Conservation (phyloP, 2,329 filamentous ascomycete genomes). For the Ascochyta pisi region DNA sequence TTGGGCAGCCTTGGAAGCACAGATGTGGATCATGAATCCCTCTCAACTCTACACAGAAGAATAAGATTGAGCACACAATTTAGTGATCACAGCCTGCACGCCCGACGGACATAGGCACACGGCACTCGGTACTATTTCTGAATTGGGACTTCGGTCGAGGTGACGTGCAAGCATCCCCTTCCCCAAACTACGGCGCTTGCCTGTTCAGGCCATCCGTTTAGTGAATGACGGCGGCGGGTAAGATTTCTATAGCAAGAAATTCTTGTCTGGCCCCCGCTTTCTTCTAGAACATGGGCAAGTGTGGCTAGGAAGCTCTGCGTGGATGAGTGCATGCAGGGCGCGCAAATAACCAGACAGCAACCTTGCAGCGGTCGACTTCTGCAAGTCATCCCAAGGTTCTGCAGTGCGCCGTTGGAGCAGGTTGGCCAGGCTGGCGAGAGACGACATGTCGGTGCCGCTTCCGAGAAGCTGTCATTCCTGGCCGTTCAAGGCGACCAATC, state of each 20-base stretch:
- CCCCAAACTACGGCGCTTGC: slow-evolving; percentile 6
- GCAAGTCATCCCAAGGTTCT: slow-evolving; percentile 14
- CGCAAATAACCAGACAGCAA: background rate
- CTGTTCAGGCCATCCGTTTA: slow-evolving; percentile 8
- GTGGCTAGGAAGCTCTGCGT: slow-evolving; percentile 6
- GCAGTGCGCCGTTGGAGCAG: slow-evolving; percentile 4
- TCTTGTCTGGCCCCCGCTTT: slow-evolving; percentile 18
- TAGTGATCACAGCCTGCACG: background rate
- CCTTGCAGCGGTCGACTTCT: slow-evolving; percentile 5
- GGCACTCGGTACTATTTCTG: slow-evolving; percentile 8
- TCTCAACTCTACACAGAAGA: too few species aligned
- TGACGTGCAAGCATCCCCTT: slow-evolving; percentile 18
- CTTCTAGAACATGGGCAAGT: slow-evolving; percentile 20
- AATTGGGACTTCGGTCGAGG: slow-evolving; percentile 1
- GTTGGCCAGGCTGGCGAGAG: slow-evolving; percentile 9
- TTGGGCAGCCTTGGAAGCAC: too few species aligned
- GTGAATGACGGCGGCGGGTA: slow-evolving; percentile 17
- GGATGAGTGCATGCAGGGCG: slow-evolving; percentile 11
- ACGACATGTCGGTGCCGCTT: slow-evolving; percentile 1
- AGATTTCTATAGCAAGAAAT: slow-evolving; percentile 20
- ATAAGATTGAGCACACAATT: background rate
- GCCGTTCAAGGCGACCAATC: slow-evolving; percentile 11
- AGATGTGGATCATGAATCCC: too few species aligned
- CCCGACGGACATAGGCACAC: too few species aligned
- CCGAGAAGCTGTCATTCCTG: slow-evolving; percentile 15